phyloP scores from a whole-genome alignment of 441 rosid genomes.

The Adansonia madagascariensis region DNA sequence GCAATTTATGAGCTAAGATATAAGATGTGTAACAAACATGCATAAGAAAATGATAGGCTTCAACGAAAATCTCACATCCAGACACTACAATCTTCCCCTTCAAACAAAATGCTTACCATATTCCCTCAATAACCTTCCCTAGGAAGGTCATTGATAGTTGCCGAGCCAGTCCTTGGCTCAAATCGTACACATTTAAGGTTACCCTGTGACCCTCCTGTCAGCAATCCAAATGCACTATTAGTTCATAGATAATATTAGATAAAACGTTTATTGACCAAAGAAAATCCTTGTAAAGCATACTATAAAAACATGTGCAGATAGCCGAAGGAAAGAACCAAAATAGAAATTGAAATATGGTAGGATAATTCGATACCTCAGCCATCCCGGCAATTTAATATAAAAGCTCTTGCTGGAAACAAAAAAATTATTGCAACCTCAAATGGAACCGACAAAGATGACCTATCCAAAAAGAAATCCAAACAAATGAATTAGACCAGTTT shows the following conservation, averaged over 20 bases:
- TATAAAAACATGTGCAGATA: not conserved
- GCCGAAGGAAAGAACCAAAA: not conserved
- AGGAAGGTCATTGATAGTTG: conserved; percentile 74
- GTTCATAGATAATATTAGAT: not conserved
- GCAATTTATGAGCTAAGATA: not conserved
- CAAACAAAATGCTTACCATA: conserved; percentile 59
- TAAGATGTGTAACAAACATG: not conserved
- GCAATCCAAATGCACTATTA: conserved; percentile 18
- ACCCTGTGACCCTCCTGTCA: conserved; percentile 82
- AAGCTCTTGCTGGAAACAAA: not conserved
- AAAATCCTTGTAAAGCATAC: not conserved
- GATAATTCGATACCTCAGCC: conserved; percentile 60
- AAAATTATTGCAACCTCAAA: not conserved
- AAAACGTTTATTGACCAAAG: not conserved
- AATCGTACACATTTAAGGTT: conserved; percentile 76
- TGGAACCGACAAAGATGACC: conserved; percentile 22
- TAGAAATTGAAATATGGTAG: not conserved
- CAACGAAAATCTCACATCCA: not conserved
- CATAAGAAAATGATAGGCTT: not conserved
- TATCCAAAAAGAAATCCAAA: conserved; percentile 7
- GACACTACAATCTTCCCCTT: not conserved
- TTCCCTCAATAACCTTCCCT: conserved; percentile 87
- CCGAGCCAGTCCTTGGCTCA: conserved; percentile 92
- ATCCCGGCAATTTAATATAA: conserved; percentile 31
- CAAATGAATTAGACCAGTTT: not conserved